These are phyloP conservation scores for Ascochyta clinopodiicola DNA, from an alignment of 2,329 filamentous ascomycete genomes.

Conservation along the genomic window DNA sequence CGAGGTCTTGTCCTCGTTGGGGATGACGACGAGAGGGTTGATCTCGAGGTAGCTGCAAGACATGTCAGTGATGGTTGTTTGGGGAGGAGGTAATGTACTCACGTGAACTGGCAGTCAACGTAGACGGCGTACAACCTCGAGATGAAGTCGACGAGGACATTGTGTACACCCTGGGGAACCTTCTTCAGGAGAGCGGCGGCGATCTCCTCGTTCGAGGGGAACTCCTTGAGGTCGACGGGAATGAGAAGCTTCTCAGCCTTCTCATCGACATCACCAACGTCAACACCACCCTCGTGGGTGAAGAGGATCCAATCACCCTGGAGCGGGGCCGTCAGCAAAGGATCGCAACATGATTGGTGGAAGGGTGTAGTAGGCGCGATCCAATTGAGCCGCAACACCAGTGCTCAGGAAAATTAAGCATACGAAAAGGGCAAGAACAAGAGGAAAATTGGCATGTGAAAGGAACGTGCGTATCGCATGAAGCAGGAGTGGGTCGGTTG, in stretches of 20 bases:
- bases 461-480: conserved; percentile 38
- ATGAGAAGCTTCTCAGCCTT: conserved; percentile 99
- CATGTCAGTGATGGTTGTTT: conserved; percentile 21
- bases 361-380: conserved; percentile 24
- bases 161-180: conserved; percentile 94
- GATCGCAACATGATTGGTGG: conserved; percentile 38
- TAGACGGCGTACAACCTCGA: conserved; percentile 97
- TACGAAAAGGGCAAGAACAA: conserved; percentile 23
- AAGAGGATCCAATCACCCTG: conserved; percentile 99
- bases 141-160: conserved; percentile 99
- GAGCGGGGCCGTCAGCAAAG: conserved; percentile 40
- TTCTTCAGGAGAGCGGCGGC: conserved; percentile 85
- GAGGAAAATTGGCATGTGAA: conserved; percentile 43
- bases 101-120: conserved; percentile 98
- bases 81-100: conserved; percentile 23
- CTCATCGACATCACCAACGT: conserved; percentile 97
- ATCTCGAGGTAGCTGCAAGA: conserved; percentile 84
- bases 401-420: conserved; percentile 20
- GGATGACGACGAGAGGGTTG: conserved; percentile 98
- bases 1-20: conserved; percentile 89
- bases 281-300: conserved; percentile 99
- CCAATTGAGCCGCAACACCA: conserved; percentile 45
- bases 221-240: conserved; percentile 91
- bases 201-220: conserved; percentile 95
- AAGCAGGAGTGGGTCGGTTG: conserved; percentile 45